A percentile compares a stretch with the other conserved stretches of the same genome.
phyloP scores from a whole-genome alignment of 345 rosid genomes.

The Lepidium aucheri region DNA sequence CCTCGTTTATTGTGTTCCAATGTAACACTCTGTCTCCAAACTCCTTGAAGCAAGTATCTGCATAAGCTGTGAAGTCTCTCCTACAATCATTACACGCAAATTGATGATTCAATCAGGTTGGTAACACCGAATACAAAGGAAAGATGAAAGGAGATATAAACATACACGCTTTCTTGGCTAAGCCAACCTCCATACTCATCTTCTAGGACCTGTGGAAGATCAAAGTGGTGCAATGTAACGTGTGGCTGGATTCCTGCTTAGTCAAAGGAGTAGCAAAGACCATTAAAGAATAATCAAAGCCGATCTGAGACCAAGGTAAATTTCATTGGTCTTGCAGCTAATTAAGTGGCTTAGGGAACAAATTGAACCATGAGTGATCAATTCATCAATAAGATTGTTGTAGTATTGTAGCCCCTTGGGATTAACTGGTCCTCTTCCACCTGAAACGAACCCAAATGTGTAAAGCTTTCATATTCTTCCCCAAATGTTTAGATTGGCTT shows the following conservation, averaged over 20 bases:
- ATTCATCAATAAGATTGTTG: slow-evolving; percentile 49
- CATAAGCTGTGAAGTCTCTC: slow-evolving; percentile 52
- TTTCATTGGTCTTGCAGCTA: background rate
- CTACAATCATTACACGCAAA: slow-evolving; percentile 28
- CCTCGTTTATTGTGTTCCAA: slow-evolving; percentile 82
- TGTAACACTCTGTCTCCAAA: slow-evolving; percentile 86
- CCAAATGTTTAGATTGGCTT: background rate
- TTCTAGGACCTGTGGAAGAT: slow-evolving; percentile 62
- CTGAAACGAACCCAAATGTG: slow-evolving; percentile 17
- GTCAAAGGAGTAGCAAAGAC: background rate
- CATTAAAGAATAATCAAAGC: background rate
- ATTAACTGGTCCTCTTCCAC: slow-evolving; percentile 59
- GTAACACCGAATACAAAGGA: background rate
- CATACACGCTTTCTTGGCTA: slow-evolving; percentile 44
- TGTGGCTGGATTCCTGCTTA: slow-evolving; percentile 56
- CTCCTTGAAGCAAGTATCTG: slow-evolving; percentile 36
- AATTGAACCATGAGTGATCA: slow-evolving; percentile 34
- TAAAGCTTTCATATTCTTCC: background rate
- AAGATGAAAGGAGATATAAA: background rate
- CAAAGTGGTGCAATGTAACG: slow-evolving; percentile 45
- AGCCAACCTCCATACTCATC: slow-evolving; percentile 76
- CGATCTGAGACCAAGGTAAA: background rate
- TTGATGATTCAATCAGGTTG: background rate
- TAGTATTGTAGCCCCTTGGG: slow-evolving; percentile 51
- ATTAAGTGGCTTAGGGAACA: background rate